A percentile compares a stretch with the other conserved stretches of the same genome.
Conservation (phyloP, 176 grass and related monocot species). For the Carex parvula region DNA sequence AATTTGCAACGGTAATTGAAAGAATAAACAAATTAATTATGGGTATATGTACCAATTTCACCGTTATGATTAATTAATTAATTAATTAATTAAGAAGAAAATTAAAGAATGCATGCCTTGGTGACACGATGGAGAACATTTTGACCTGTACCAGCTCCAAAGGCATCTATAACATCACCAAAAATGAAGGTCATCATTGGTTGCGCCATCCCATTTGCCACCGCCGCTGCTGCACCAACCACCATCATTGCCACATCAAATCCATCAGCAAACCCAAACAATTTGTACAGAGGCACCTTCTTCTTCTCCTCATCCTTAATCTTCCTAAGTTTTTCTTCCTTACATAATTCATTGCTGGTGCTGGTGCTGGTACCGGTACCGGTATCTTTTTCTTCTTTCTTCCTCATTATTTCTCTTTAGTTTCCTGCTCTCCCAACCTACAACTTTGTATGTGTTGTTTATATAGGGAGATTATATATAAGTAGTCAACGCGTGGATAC, state of each 20-base stretch:
- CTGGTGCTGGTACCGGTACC: neutral
- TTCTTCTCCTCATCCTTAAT: neutral
- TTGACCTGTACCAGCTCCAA: constrained; percentile 30
- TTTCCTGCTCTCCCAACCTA: neutral
- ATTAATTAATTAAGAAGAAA: too few species aligned
- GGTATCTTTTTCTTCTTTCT: neutral
- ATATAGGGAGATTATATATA: neutral
- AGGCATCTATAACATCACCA: constrained; percentile 61
- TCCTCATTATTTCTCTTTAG: neutral
- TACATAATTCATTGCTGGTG: neutral
- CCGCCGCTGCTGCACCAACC: constrained; percentile 32
- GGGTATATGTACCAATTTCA: too few species aligned
- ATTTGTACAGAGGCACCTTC: constrained; percentile 41
- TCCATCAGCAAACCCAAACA: constrained; percentile 58
- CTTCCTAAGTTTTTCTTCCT: neutral
- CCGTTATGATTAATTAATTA: too few species aligned
- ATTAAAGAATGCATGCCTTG: constrained; percentile 29
- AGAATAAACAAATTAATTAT: too few species aligned
- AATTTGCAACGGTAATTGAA: too few species aligned
- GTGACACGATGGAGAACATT: constrained; percentile 37
- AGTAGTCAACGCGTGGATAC: neutral
- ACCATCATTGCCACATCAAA: constrained; percentile 54
- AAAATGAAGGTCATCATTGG: constrained; percentile 76
- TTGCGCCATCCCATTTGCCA: constrained; percentile 56
- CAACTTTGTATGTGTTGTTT: neutral